phyloP scores from a whole-genome alignment of 495 filamentous ascomycete species.

The Neurospora sp. region DNA sequence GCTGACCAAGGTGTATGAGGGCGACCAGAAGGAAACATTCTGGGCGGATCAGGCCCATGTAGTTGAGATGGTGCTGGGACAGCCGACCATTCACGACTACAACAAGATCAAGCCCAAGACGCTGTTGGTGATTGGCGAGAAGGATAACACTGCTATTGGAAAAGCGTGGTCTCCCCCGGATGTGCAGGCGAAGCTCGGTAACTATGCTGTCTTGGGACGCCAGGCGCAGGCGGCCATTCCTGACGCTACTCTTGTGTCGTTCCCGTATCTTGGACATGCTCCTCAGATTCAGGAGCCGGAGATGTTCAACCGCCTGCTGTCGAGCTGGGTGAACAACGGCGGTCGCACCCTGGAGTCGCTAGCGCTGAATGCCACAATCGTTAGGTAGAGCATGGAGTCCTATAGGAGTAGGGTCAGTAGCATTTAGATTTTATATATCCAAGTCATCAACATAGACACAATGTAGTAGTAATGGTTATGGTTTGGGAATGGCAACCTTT shows the following conservation, averaged over 20 bases:
- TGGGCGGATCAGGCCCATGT: slow-evolving; percentile 26
- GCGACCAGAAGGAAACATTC: slow-evolving; percentile 21
- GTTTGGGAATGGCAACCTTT: neutral
- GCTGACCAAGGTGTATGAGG: slow-evolving; percentile 34
- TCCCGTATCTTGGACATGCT: slow-evolving; percentile 32
- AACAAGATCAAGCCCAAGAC: slow-evolving; percentile 22
- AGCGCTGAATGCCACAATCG: neutral
- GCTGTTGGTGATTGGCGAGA: slow-evolving; percentile 30
- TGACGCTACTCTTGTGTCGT: slow-evolving; percentile 29
- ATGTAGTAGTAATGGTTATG: neutral
- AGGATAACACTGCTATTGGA: slow-evolving; percentile 36
- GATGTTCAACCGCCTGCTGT: slow-evolving; percentile 23
- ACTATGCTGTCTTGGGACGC: slow-evolving; percentile 32
- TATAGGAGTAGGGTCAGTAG: neutral
- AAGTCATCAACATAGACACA: neutral
- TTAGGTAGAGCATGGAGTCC: neutral
- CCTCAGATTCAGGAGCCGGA: slow-evolving; percentile 35
- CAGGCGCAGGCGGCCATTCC: slow-evolving; percentile 28
- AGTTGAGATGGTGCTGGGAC: slow-evolving; percentile 35
- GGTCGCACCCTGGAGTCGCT: neutral
- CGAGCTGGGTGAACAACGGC: slow-evolving; percentile 22
- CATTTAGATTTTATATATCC: neutral
- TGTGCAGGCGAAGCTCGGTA: slow-evolving; percentile 27
- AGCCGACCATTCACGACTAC: slow-evolving; percentile 36
- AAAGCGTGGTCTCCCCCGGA: slow-evolving; percentile 35